Conservation (phyloP, 2,329 filamentous ascomycete genomes). For the Ascochyta clinopodiicola region DNA sequence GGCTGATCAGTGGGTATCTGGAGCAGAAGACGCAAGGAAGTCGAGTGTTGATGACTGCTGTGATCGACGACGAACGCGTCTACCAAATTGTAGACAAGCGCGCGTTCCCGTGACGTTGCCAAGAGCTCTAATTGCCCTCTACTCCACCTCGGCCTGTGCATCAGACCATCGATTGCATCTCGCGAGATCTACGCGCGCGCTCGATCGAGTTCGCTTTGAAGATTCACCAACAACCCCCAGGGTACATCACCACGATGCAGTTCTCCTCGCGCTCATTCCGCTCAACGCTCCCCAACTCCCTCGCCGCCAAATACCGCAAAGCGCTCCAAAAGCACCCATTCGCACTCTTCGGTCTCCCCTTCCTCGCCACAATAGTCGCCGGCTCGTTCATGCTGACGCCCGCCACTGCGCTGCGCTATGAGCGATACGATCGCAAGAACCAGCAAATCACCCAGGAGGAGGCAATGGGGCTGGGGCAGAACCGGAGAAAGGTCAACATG, state of each 20-base stretch:
- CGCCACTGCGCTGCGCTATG: constrained; percentile 91
- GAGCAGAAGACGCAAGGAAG: background rate
- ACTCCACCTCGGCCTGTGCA: constrained; percentile 15
- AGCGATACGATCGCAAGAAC: constrained; percentile 89
- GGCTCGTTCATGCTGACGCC: constrained; percentile 95
- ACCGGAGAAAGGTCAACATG: constrained; percentile 75
- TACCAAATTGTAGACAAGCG: constrained; percentile 12
- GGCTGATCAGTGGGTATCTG: background rate
- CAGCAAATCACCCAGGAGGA: constrained; percentile 85
- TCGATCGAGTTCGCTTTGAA: background rate
- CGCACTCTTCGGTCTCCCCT: constrained; percentile 90
- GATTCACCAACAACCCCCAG: background rate
- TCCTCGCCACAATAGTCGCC: constrained; percentile 85
- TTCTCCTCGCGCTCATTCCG: constrained; percentile 67
- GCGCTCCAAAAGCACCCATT: constrained; percentile 82
- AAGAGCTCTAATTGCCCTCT: constrained; percentile 20
- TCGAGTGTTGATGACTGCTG: constrained; percentile 4
- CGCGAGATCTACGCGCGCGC: background rate
- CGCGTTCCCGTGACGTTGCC: constrained; percentile 34
- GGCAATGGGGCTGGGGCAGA: constrained; percentile 79
- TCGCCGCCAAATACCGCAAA: constrained; percentile 79
- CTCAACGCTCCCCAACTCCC: constrained; percentile 61
- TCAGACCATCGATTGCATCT: constrained; percentile 12
- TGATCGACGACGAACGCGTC: constrained; percentile 23
- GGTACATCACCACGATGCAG: constrained; percentile 26